A percentile compares a stretch with the other conserved stretches of the same genome.
Conservation (phyloP, 2,329 filamentous ascomycete species). For the Colletotrichum lentis region DNA sequence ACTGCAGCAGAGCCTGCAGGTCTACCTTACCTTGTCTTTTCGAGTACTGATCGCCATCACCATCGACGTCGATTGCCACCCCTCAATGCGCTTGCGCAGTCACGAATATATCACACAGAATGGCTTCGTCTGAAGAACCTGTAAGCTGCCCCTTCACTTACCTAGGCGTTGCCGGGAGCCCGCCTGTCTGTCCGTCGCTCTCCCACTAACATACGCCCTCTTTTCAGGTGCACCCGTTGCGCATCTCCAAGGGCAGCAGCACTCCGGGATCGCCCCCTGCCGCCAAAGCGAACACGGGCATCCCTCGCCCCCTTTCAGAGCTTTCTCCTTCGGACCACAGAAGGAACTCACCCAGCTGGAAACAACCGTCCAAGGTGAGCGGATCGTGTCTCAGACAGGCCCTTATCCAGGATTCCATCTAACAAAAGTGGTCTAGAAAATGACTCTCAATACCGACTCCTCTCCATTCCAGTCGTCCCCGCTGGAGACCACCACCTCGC, state of each 20-base stretch:
- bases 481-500: constrained; percentile 72
- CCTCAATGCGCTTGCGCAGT: constrained; percentile 29
- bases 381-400: constrained; percentile 39
- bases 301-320: constrained; percentile 83
- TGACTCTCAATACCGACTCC: constrained; percentile 74
- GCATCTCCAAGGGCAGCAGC: constrained; percentile 74
- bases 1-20: constrained; percentile 19
- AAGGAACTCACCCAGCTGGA: constrained; percentile 92
- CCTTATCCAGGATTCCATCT: constrained; percentile 39
- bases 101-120: constrained; percentile 26
- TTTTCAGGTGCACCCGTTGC: constrained; percentile 75
- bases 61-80: constrained; percentile 8
- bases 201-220: constrained; percentile 6
- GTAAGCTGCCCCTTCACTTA: constrained; percentile 20
- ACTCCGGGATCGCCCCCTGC: constrained; percentile 63
- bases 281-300: constrained; percentile 70
- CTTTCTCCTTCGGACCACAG: constrained; percentile 85
- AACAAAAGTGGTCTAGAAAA: constrained; percentile 62
- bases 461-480: constrained; percentile 89
- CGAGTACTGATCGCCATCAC: constrained; percentile 16
- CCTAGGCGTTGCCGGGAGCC: neutral
- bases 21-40: constrained; percentile 16
- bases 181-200: neutral
- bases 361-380: constrained; percentile 77
- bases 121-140: constrained; percentile 38